phyloP scores from a whole-genome alignment of 805 yeast genomes.

The Sungouiozyma intestinalis region DNA sequence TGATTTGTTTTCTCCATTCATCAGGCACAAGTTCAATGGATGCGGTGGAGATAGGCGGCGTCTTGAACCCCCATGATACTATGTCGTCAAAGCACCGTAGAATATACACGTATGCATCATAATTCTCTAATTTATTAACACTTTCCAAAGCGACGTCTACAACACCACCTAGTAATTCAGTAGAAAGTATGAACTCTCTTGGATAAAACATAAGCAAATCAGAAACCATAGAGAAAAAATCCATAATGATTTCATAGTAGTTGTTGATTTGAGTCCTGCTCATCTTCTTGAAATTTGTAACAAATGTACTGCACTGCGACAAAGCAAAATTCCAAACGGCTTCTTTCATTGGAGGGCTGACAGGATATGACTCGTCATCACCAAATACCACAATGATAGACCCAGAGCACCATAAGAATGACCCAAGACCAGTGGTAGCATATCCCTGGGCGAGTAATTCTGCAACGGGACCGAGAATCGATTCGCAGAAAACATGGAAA shows the following conservation, averaged over 20 bases:
- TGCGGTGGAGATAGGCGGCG: conserved; percentile 68
- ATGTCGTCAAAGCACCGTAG: conserved; percentile 75
- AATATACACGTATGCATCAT: conserved; percentile 58
- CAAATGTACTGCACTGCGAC: conserved; percentile 53
- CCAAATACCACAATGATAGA: conserved; percentile 65
- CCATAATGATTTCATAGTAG: conserved; percentile 60
- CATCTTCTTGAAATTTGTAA: conserved; percentile 31
- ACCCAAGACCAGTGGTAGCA: conserved; percentile 57
- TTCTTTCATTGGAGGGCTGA: conserved; percentile 34
- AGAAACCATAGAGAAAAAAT: conserved; percentile 69
- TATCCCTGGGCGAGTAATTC: conserved; percentile 62
- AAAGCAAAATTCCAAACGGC: conserved; percentile 68
- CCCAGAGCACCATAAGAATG: conserved; percentile 87
- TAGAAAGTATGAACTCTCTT: conserved; percentile 23
- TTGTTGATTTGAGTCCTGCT: conserved; percentile 14
- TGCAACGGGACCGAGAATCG: conserved; percentile 55
- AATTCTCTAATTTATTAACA: conserved; percentile 49
- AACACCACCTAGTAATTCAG: conserved; percentile 39
- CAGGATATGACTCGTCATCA: conserved; percentile 34
- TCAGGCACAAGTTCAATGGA: conserved; percentile 42
- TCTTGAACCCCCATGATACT: conserved; percentile 71
- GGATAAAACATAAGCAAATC: conserved; percentile 69
- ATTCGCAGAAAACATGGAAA: conserved; percentile 29
- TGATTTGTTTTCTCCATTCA: conserved; percentile 41
- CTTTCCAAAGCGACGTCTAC: conserved; percentile 45